Conservation (phyloP, 2,329 filamentous ascomycete genomes). For the Dothistroma septosporum region DNA sequence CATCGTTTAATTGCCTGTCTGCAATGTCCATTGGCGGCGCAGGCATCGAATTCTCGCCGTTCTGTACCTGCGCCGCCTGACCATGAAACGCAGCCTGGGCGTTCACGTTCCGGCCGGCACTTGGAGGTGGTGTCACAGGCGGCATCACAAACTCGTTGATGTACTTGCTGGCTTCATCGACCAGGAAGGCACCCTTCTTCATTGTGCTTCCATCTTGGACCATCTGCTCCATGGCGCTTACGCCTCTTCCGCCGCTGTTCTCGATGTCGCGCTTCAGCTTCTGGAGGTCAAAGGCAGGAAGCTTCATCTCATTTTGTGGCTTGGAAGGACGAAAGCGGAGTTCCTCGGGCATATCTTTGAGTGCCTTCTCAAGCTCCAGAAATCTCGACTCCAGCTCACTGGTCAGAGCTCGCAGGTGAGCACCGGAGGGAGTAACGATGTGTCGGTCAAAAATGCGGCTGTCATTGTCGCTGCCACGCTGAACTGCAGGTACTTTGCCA, state of each 20-base stretch:
- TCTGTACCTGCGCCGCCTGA: conserved; percentile 1
- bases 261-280: conserved; percentile 29
- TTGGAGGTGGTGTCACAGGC: conserved; percentile 31
- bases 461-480: conserved; percentile 41
- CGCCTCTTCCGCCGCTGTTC: conserved; percentile 28
- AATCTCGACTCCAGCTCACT: conserved; percentile 67
- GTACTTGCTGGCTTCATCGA: conserved; percentile 36
- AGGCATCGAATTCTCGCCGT: background rate
- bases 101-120: conserved; percentile 7
- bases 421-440: conserved; percentile 70
- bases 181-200: conserved; percentile 37
- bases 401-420: conserved; percentile 69
- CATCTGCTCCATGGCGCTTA: conserved; percentile 38
- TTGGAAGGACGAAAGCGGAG: conserved; percentile 29
- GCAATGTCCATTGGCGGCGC: conserved; percentile 25
- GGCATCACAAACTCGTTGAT: conserved; percentile 39
- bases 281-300: conserved; percentile 33
- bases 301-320: conserved; percentile 31
- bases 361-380: conserved; percentile 60
- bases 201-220: conserved; percentile 35
- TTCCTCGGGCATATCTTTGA: conserved; percentile 42
- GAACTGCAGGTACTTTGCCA: conserved; percentile 51
- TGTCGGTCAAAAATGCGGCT: conserved; percentile 51
- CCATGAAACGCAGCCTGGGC: conserved; percentile 1
- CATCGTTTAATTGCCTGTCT: conserved; percentile 32